Evolutionary conservation across 768 basidiomycete genomes (phyloP).

Genomic region (Hericium erinaceus): DNA sequence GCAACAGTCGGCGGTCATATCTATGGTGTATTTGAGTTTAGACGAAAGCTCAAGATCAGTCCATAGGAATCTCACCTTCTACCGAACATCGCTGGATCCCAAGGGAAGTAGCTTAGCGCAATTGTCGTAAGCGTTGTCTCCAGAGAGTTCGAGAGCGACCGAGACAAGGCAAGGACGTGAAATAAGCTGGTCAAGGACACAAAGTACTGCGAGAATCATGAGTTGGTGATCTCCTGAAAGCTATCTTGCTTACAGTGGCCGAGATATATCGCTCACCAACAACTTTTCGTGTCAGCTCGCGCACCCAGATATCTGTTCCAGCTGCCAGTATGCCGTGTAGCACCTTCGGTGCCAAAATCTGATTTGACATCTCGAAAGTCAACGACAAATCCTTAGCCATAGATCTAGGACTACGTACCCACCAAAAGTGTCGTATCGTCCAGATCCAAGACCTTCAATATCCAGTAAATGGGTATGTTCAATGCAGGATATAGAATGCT

Average conservation of each 20-base stretch:
- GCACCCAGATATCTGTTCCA: conserved; percentile 68
- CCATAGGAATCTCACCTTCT: conserved; percentile 7
- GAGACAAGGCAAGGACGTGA: conserved; percentile 72
- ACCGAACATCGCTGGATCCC: conserved; percentile 28
- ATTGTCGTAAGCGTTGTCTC: conserved; percentile 80
- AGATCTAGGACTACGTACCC: conserved; percentile 21
- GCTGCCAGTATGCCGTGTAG: conserved; percentile 73
- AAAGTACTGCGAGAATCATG: conserved; percentile 41
- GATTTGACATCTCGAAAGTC: not conserved
- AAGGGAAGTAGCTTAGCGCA: conserved; percentile 74
- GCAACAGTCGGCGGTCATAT: conserved; percentile 11
- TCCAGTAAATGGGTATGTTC: conserved; percentile 72
- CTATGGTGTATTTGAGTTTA: too few species aligned
- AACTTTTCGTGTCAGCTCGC: conserved; percentile 46
- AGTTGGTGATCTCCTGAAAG: not conserved
- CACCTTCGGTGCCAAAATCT: conserved; percentile 71
- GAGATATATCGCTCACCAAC: conserved; percentile 50
- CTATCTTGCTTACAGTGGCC: conserved; percentile 47
- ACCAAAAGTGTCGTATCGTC: conserved; percentile 57
- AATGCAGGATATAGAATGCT: conserved; percentile 75
- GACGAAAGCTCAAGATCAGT: too few species aligned
- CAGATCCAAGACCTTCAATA: conserved; percentile 46
- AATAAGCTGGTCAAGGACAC: conserved; percentile 84
- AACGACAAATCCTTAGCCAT: not conserved
- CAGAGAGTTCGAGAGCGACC: conserved; percentile 87